Evolutionary conservation across 2,329 filamentous ascomycete species (phyloP).

Genomic region (Conoideocrella luteorostrata): DNA sequence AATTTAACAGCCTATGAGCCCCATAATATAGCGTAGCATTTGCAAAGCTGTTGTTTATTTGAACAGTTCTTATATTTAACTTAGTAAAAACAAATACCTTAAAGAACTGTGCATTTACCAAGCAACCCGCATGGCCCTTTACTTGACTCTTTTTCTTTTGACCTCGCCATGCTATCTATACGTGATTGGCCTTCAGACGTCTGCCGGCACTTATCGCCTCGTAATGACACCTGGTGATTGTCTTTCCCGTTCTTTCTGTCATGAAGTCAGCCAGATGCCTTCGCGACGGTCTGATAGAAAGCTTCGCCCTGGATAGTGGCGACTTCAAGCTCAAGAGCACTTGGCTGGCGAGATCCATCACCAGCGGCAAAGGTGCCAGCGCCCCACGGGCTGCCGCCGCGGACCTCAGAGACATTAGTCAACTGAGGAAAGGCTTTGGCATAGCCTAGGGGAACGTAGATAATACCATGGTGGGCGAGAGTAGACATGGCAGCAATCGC

Average conservation of each 20-base stretch:
- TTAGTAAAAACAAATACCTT: neutral
- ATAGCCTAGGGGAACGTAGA: conserved; percentile 95
- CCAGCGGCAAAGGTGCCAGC: conserved; percentile 77
- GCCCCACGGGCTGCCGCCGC: conserved; percentile 87
- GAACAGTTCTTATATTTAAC: neutral
- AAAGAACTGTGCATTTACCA: neutral
- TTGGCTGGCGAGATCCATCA: conserved; percentile 81
- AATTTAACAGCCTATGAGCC: too few relatives aligned
- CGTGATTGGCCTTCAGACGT: neutral
- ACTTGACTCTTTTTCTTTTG: neutral
- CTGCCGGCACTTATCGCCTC: neutral
- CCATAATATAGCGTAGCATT: too few relatives aligned
- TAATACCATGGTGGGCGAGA: conserved; percentile 85
- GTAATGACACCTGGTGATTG: neutral
- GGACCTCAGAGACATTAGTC: conserved; percentile 68
- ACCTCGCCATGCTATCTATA: neutral
- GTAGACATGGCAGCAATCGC: conserved; percentile 76
- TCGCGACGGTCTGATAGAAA: conserved; percentile 73
- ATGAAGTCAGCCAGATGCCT: conserved; percentile 75
- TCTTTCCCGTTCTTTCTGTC: conserved; percentile 31
- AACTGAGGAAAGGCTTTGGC: conserved; percentile 68
- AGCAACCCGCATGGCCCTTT: neutral
- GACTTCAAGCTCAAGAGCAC: conserved; percentile 66
- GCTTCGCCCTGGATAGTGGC: conserved; percentile 76
- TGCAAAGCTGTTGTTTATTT: too few relatives aligned